These are phyloP conservation scores for Dictyostelium firmibasis DNA, from an alignment of 78 protist genomes.

Conservation along the genomic window DNA sequence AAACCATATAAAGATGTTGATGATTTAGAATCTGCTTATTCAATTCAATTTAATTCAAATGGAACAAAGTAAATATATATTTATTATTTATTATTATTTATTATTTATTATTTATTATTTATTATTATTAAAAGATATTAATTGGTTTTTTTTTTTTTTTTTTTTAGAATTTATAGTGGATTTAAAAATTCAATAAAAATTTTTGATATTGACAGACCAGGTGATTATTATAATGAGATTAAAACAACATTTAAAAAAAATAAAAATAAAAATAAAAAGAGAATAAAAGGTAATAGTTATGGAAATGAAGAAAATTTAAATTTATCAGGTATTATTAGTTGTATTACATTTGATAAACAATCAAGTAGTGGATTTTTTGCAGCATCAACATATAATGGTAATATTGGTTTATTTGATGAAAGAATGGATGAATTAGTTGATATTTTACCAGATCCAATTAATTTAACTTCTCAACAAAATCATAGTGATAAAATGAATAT, in stretches of 20 bases:
- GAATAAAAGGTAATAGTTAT: background rate
- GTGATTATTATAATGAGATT: slow-evolving; percentile 4
- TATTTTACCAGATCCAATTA: slow-evolving; percentile 17
- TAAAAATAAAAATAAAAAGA: background rate
- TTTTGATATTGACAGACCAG: slow-evolving; percentile 51
- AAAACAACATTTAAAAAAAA: background rate
- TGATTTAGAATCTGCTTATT: slow-evolving; percentile 50
- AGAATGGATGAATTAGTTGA: slow-evolving; percentile 17
- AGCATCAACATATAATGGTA: slow-evolving; percentile 43
- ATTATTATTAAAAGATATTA: background rate
- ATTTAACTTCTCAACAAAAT: background rate
- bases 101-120: background rate
- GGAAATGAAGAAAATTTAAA: background rate
- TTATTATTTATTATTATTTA: background rate
- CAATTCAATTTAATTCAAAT: slow-evolving; percentile 9
- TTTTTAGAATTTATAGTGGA: slow-evolving; percentile 29
- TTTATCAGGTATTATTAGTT: slow-evolving; percentile 34
- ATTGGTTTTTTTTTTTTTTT: background rate
- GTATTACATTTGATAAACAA: slow-evolving; percentile 35
- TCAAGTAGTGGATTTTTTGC: slow-evolving; percentile 8
- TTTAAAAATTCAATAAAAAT: slow-evolving; percentile 51
- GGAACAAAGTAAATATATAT: slow-evolving; percentile 6
- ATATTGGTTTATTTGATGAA: slow-evolving; percentile 53
- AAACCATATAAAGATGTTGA: slow-evolving; percentile 60
- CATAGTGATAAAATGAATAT: background rate